A percentile compares a stretch with the other conserved stretches of the same genome.
Conservation (phyloP, 257 asterid genomes). For the Solanum dulcamara region DNA sequence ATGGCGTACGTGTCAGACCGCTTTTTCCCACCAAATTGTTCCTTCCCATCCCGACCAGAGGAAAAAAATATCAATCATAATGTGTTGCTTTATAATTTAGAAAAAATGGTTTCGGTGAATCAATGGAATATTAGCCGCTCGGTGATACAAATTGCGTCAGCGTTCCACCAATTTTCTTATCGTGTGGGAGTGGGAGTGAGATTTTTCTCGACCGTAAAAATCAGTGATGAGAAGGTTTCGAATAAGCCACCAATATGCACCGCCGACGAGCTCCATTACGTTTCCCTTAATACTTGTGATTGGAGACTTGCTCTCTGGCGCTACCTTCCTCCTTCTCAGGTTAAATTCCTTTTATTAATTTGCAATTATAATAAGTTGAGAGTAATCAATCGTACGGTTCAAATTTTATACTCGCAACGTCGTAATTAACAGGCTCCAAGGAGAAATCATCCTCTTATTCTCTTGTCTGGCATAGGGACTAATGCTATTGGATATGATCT, state of each 20-base stretch:
- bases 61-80: neutral
- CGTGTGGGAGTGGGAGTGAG: neutral
- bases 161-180: slow-evolving; percentile 19
- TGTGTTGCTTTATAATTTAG: neutral
- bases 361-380: neutral
- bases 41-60: neutral
- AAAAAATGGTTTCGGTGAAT: neutral
- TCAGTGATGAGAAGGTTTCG: slow-evolving; percentile 19
- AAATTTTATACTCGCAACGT: neutral
- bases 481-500: slow-evolving; percentile 98
- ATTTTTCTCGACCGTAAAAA: slow-evolving; percentile 25
- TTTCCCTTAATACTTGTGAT: slow-evolving; percentile 42
- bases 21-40: no score
- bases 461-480: slow-evolving; percentile 91
- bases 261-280: slow-evolving; percentile 93
- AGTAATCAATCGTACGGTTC: neutral
- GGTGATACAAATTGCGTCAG: slow-evolving; percentile 52
- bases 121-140: slow-evolving; percentile 39
- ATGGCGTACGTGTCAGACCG: no score
- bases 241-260: slow-evolving; percentile 74
- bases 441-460: slow-evolving; percentile 81
- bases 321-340: slow-evolving; percentile 73
- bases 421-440: slow-evolving; percentile 45
- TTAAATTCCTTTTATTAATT: neutral
- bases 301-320: slow-evolving; percentile 98